Evolutionary conservation across 805 yeast genomes (phyloP), one percentile per base, ranked within the genome.

Genomic region (Metschnikowia kunwiensis): DNA sequence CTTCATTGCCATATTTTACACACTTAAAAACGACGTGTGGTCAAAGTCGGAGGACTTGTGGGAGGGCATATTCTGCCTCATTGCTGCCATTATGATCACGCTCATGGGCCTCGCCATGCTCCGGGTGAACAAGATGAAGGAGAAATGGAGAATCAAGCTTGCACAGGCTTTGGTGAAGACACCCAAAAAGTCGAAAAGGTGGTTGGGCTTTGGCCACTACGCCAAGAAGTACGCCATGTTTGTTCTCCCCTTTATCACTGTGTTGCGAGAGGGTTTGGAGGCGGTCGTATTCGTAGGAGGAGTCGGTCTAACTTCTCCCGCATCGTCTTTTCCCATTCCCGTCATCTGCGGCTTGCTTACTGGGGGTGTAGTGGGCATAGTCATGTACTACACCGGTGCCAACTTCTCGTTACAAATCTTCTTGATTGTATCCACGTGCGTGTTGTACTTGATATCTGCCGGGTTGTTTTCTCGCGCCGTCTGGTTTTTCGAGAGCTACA

Each of bases 51-150:
- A 91, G 63, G 97, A 91, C 61, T 62, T 91, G 40, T 91, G 97
- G 97, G 98, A 91, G 74, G 97, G 97, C 70, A 72, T 86, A 40
- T 88, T 91, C 60, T 86, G 94, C 65, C 67, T 91, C 50, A 80
- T 91, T 61, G 98, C 97, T 3, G 78, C 95, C 0, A 67, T 86
- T 29, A 77, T 91, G 77, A 91, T 91, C 56, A 77, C 96, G n/a
- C 52, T 84, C 52, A 89, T 91, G 97, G 97, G 98, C 61, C 75
- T 91, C 55, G 95, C 97, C 38, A 86, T 91, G 96, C 75, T 91
- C 57, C 79, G 97, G 65, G 74, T 91, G 62, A 89, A 89, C 72
- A 88, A 89, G 72, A 86, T 89, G 95, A 89, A 88, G 68, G 91
- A 79, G 50, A 91, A 91, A 69, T 91, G 98, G 98, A 80, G 96